These are phyloP conservation scores for Thielaviopsis euricoi DNA, from an alignment of 2,329 filamentous ascomycete genomes.

Conservation along the genomic window DNA sequence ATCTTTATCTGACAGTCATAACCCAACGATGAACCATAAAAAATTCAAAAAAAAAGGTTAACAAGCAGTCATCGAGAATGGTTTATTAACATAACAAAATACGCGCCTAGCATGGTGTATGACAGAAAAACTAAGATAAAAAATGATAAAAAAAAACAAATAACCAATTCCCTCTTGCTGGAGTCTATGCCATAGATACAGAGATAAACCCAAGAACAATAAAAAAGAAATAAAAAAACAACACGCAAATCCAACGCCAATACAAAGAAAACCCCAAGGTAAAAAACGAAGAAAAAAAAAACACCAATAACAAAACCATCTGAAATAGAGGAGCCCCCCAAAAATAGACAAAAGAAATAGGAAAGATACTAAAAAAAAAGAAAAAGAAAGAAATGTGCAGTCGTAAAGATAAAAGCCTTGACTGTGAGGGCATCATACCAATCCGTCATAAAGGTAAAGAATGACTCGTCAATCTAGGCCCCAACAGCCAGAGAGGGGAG, in stretches of 20 bases:
- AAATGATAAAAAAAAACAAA: not conserved
- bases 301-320: not conserved
- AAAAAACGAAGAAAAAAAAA: too few species aligned
- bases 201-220: slow-evolving; percentile 1
- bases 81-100: not conserved
- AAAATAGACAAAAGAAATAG: not conserved
- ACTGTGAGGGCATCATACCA: not conserved
- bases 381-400: not conserved
- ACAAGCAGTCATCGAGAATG: slow-evolving; percentile 4
- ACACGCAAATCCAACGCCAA: not conserved
- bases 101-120: not conserved
- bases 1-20: not conserved
- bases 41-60: not conserved
- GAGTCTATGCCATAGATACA: slow-evolving; percentile 1
- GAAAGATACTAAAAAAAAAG: not conserved
- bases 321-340: not conserved
- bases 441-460: not conserved
- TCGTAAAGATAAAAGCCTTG: not conserved
- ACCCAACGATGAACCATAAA: not conserved
- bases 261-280: not conserved
- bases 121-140: not conserved
- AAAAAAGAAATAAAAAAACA: not conserved
- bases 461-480: not conserved
- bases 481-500: not conserved
- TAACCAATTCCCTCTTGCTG: slow-evolving; percentile 1